Percentiles rank a stretch among this genome's conserved stretches.
phyloP scores from a whole-genome alignment of 441 rosid species.

The Croton setiger region DNA sequence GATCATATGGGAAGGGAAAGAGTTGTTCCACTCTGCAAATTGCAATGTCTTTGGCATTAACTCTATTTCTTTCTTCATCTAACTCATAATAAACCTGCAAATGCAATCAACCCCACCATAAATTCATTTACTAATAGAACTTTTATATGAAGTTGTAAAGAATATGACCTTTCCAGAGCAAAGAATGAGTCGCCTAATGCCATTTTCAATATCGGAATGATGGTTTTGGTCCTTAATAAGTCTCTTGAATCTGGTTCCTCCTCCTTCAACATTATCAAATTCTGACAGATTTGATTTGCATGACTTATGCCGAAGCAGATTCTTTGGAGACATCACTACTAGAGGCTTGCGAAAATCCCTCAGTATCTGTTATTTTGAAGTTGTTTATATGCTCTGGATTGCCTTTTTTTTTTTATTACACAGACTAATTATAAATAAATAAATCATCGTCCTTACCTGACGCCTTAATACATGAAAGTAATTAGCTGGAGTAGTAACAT shows the following conservation, averaged over 20 bases:
- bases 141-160: too few species aligned
- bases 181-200: constrained; percentile 83
- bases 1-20: constrained; percentile 95
- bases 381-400: too few species aligned
- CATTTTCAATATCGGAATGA: constrained; percentile 85
- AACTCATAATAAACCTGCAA: constrained; percentile 88
- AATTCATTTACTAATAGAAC: too few species aligned
- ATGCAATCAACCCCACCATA: too few species aligned
- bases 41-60: constrained; percentile 59
- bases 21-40: constrained; percentile 96
- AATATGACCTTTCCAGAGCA: constrained; percentile 88
- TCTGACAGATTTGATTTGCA: constrained; percentile 94
- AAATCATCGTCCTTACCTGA: constrained; percentile 69
- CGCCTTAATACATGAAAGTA: constrained; percentile 96
- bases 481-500: constrained; percentile 97
- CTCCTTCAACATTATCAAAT: constrained; percentile 97
- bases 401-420: too few species aligned
- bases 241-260: constrained; percentile 95
- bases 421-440: too few species aligned
- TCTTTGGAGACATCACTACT: constrained; percentile 89
- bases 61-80: constrained; percentile 69
- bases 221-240: constrained; percentile 87
- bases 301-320: constrained; percentile 90
- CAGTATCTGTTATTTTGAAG: constrained; percentile 51
- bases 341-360: constrained; percentile 96